Conservation (phyloP, 2,329 filamentous ascomycete genomes). For the Blastomyces parvus region DNA sequence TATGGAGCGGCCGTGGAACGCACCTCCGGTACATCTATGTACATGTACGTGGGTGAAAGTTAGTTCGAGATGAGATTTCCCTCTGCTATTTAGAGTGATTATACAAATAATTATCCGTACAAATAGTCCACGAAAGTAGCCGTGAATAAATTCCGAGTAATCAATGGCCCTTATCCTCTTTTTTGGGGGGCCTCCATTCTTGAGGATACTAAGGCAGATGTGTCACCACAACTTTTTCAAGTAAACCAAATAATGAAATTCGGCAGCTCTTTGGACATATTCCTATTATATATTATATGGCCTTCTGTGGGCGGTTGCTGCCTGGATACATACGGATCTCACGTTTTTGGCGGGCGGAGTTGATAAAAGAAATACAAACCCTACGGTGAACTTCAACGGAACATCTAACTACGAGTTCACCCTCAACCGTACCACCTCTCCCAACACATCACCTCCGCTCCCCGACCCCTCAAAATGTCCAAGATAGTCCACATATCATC, state of each 20-base stretch:
- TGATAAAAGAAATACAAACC: not conserved
- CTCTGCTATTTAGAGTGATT: not conserved
- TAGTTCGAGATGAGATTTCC: not conserved
- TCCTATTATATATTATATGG: not conserved
- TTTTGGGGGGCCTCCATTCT: not conserved
- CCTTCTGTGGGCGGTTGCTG: not conserved
- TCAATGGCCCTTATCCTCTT: no score
- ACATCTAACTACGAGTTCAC: not conserved
- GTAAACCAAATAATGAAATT: not conserved
- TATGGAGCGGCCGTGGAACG: not conserved
- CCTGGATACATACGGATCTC: not conserved
- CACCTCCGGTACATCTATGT: not conserved
- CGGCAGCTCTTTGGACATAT: not conserved
- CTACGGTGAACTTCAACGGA: not conserved
- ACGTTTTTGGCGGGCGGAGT: not conserved
- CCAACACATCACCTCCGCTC: slow-evolving; percentile 12
- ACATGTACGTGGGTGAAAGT: not conserved
- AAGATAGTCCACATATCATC: slow-evolving; percentile 50
- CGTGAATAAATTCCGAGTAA: not conserved
- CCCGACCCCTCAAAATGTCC: slow-evolving; percentile 30
- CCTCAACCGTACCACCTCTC: slow-evolving; percentile 14
- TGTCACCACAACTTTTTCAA: not conserved
- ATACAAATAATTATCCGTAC: not conserved
- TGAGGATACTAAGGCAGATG: not conserved
- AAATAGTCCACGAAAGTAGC: not conserved